A percentile compares a stretch with the other conserved stretches of the same genome.
Conservation (phyloP, 768 basidiomycete species). For the Hygrophorus russula region DNA sequence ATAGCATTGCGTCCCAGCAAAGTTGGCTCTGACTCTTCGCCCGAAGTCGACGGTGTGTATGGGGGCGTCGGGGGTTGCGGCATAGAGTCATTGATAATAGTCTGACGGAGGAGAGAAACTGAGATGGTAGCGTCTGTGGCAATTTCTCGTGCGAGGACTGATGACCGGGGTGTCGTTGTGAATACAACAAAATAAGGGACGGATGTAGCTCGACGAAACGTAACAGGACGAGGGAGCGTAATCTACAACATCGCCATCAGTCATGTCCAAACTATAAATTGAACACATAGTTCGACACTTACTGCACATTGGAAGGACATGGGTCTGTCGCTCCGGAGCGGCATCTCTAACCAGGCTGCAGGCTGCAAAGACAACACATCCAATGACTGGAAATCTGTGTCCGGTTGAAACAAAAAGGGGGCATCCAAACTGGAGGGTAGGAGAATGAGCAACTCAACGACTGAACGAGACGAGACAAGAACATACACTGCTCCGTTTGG, state of each 20-base stretch:
- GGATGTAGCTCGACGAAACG: constrained; percentile 49
- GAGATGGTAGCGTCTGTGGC: constrained; percentile 60
- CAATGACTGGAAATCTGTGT: constrained; percentile 45
- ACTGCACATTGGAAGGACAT: constrained; percentile 61
- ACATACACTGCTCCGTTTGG: constrained; percentile 40
- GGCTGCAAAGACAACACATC: constrained; percentile 33
- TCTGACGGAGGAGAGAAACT: constrained; percentile 53
- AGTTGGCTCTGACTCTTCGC: constrained; percentile 30
- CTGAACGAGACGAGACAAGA: constrained; percentile 1
- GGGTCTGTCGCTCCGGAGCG: constrained; percentile 48
- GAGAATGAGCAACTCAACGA: constrained; percentile 7
- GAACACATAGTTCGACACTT: constrained; percentile 16
- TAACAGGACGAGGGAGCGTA: constrained; percentile 49
- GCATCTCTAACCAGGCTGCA: constrained; percentile 59
- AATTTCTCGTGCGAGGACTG: constrained; percentile 47
- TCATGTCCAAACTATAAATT: constrained; percentile 4
- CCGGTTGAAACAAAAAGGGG: constrained; percentile 52
- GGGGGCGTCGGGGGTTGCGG: constrained; percentile 35
- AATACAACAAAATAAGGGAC: constrained; percentile 69
- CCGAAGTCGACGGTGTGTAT: constrained; percentile 30
- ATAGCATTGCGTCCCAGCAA: constrained; percentile 16
- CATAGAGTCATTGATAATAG: constrained; percentile 36
- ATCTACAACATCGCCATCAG: constrained; percentile 26
- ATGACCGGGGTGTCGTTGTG: constrained; percentile 48
- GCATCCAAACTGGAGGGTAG: constrained; percentile 41